Conservation (phyloP, 257 asterid species). For the Solanum microdontum region DNA sequence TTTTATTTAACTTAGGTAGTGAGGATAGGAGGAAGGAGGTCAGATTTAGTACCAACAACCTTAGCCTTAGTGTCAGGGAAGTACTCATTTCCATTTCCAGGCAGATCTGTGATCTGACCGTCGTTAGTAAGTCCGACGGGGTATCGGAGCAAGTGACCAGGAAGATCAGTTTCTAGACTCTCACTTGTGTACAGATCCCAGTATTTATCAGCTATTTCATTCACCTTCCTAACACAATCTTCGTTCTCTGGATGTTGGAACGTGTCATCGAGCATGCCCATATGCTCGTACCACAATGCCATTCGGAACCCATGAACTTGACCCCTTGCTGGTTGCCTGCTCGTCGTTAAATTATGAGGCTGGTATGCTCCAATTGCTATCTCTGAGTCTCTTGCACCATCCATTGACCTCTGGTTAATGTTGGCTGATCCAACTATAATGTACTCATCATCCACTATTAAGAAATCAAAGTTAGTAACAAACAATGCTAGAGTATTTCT, state of each 20-base stretch:
- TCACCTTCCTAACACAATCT: conserved; percentile 46
- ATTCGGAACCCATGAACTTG: conserved; percentile 80
- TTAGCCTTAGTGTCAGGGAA: conserved; percentile 73
- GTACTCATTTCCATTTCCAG: conserved; percentile 50
- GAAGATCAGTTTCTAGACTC: conserved; percentile 40
- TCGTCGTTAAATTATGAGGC: conserved; percentile 47
- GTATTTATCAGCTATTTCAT: conserved; percentile 44
- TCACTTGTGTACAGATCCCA: conserved; percentile 60
- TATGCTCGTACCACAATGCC: conserved; percentile 88
- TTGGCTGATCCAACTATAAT: conserved; percentile 85
- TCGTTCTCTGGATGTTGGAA: conserved; percentile 49
- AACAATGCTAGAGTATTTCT: not conserved
- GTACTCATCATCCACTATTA: conserved; percentile 82
- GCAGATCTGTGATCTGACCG: conserved; percentile 51
- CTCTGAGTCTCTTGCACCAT: conserved; percentile 83
- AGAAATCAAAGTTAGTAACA: not conserved
- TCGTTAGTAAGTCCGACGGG: conserved; percentile 40
- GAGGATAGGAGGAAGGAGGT: conserved; percentile 68
- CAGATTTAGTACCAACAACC: conserved; percentile 52
- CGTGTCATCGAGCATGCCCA: conserved; percentile 68
- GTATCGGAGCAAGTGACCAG: conserved; percentile 69
- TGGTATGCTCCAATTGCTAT: conserved; percentile 87
- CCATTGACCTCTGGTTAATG: conserved; percentile 94
- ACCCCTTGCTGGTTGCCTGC: conserved; percentile 53
- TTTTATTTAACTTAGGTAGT: conserved; percentile 28